Percentiles rank a stretch among this genome's conserved stretches.
These are phyloP conservation scores for Arabis hirsuta DNA, from an alignment of 345 rosid species.

Conservation along the genomic window DNA sequence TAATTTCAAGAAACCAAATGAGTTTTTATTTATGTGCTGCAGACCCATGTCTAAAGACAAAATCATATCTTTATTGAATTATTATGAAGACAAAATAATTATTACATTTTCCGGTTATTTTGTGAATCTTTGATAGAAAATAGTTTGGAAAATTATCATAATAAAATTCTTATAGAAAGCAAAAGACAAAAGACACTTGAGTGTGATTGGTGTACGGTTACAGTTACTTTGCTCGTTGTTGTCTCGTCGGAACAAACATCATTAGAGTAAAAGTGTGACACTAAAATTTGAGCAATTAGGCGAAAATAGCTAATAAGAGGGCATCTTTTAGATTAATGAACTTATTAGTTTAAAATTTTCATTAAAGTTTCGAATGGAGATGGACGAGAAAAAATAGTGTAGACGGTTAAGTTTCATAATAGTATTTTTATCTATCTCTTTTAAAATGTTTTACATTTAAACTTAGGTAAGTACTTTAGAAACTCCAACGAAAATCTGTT, in stretches of 20 bases:
- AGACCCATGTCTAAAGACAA: too few species aligned
- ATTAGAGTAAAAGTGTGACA: background rate
- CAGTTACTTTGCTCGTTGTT: slow-evolving; percentile 20
- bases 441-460: too few species aligned
- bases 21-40: too few species aligned
- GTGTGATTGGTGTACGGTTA: slow-evolving; percentile 23
- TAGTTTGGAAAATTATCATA: background rate
- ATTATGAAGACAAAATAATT: background rate
- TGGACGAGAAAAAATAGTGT: too few species aligned
- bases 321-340: background rate
- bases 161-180: background rate
- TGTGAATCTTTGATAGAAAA: background rate
- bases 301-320: background rate
- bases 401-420: too few species aligned
- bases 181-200: slow-evolving; percentile 19
- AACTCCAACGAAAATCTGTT: too few species aligned
- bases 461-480: too few species aligned
- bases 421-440: too few species aligned
- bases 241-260: slow-evolving; percentile 29
- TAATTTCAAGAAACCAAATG: background rate
- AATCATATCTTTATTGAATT: too few species aligned
- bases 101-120: background rate
- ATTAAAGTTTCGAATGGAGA: too few species aligned
- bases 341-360: background rate
- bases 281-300: background rate